Base-by-base conservation (phyloP, 2,329 filamentous ascomycete species). In the Septoria linicola region DNA sequence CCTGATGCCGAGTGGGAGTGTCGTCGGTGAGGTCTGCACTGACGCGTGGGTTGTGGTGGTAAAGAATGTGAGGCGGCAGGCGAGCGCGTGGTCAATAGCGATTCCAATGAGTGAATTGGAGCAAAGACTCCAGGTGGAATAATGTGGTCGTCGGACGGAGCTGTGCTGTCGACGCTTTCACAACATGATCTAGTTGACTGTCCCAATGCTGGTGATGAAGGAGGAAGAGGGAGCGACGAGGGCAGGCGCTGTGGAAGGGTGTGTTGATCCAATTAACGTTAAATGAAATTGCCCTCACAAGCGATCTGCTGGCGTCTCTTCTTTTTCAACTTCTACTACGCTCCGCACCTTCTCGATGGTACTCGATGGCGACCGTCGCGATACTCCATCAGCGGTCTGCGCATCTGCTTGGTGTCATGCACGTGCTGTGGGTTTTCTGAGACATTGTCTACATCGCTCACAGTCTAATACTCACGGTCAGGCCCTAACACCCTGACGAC, bases 71-170 rank as follows among this genome's bases (percentile, higher is more conserved):
- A 14, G 20, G 25, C 21, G 41, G 51, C 21, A 31, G 41, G 41
- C 31, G 47, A 8, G 50, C 50, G 50, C 43, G 43, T 53, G 51
- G 46, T 23, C 40, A 45, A 30, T 43, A 47, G 46, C 34, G 44
- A 54, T 54, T 54, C 51, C 51, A 54, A 50, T 25, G 51, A 54
- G 42, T 32, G 51, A 54, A 54, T 21, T 45, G 51, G 47, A 54
- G 51, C 36, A 42, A 45, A 30, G 46, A 44, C 51, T 42, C 47
- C 51, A 37, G 51, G 51, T 54, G 51, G 51, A 54, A 54, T 54
- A 54, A 54, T 54, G 51, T 34, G 41, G 41, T 41, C 37, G 41
- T 41, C 35, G 46, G 43, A 39, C 21, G 21, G 25, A 42, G 46
- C 37, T 41, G 42, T 32, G 35, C 17, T 31, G 41, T 27, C 39